Conservation (phyloP, 306 rosid genomes). For the Fagus crenata region DNA sequence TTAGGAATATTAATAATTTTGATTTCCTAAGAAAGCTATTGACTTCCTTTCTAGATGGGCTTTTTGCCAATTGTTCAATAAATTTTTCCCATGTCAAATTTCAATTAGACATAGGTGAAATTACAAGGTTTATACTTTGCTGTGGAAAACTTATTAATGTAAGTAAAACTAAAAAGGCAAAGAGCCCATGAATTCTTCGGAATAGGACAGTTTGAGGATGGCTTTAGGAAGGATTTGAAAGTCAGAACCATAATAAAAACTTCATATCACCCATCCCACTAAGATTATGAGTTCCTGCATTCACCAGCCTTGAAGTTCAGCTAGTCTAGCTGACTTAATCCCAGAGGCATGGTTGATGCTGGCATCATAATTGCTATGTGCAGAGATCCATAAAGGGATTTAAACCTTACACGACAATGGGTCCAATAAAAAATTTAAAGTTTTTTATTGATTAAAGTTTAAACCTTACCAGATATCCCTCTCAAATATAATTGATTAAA, state of each 20-base stretch:
- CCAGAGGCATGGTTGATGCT: neutral
- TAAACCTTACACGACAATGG: neutral
- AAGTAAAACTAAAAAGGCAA: constrained; percentile 18
- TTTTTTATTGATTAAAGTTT: too few species aligned
- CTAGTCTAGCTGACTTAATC: neutral
- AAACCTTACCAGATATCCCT: too few species aligned
- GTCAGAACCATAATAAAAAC: neutral
- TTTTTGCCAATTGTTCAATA: neutral
- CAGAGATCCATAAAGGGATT: constrained; percentile 2
- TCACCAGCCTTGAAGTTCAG: neutral
- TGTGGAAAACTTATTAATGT: constrained; percentile 1
- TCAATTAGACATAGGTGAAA: too few species aligned
- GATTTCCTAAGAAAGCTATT: neutral
- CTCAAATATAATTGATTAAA: too few species aligned
- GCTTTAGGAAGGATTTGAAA: constrained; percentile 3
- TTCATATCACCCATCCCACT: too few species aligned
- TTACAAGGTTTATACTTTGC: neutral
- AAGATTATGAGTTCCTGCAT: constrained; percentile 10
- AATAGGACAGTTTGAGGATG: constrained; percentile 8
- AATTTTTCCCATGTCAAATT: neutral
- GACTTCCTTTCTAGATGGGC: neutral
- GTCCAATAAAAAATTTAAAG: neutral
- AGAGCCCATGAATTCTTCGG: constrained; percentile 2
- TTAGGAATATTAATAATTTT: neutral
- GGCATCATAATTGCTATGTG: neutral